Evolutionary conservation across 257 asterid genomes (phyloP), one percentile per base, ranked within the genome.

Genomic region (Solanum etuberosum): DNA sequence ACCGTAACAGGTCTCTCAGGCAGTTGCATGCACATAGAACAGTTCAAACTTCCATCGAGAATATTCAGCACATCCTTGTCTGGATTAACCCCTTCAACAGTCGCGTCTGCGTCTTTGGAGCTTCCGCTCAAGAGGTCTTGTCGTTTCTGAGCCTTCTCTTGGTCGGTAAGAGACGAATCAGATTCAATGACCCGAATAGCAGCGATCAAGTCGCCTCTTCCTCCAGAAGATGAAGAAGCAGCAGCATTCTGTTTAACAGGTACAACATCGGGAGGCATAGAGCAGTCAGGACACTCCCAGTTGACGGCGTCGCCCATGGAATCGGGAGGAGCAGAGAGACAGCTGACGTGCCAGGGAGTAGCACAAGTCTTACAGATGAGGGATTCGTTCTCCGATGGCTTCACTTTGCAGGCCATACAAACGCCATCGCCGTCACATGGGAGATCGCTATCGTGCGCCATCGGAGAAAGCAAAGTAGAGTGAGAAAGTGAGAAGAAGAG

Each of bases 11-110:
- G 99, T 86, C 94, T 88, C 15, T 96, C 98, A 34, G 96, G 97
- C 32, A 94, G 94, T 78, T 94, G 98, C 99, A 95, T 95, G 98
- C 99, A 96, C 37, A 96, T 93, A 84, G 98, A 94, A 92, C 99
- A 96, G 88, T 93, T 91, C 80, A 95, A 92, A 90, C 90, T 85
- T 81, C 91, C 93, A n/a, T 95, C 98, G 25, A 96, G 89, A 87
- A 93, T 91, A 90, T 89, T 92, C 87, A 92, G 91, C 87, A 89
- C 92, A 31, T 93, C 95, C 54, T 90, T 88, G 61, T 77, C 90
- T 9, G 87, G 86, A 63, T 74, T 88, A 85, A 37, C 59, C 84
- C 87, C 63, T 31, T 59, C 88, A 4, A 59, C 78, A 40, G 48
- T 89, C 11, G 31, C 83, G 4, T 27, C 84, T 48, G 25, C 86